A percentile compares a stretch with the other conserved stretches of the same genome.
These are phyloP conservation scores for Aspergillus versicolor DNA, from an alignment of 2,329 filamentous ascomycete species.

Conservation along the genomic window DNA sequence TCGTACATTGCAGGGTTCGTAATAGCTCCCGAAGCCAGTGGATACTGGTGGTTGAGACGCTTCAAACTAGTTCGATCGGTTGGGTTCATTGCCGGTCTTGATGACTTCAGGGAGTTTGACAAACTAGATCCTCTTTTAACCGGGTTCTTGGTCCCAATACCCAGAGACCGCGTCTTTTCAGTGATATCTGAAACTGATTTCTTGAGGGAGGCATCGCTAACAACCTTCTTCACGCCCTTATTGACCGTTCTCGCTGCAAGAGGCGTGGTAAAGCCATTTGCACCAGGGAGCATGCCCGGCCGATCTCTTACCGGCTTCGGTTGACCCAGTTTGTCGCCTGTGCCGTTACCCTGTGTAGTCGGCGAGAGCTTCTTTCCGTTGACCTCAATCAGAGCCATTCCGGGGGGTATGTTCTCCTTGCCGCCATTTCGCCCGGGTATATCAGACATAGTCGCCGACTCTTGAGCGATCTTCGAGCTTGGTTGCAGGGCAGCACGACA, in stretches of 20 bases:
- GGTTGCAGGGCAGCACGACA: constrained; percentile 50
- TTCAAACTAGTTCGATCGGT: constrained; percentile 29
- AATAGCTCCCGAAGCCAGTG: constrained; percentile 55
- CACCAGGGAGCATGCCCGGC: not conserved
- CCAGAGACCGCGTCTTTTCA: not conserved
- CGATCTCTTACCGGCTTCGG: constrained; percentile 18
- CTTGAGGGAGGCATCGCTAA: constrained; percentile 16
- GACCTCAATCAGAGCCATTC: constrained; percentile 21
- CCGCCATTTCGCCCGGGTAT: constrained; percentile 55
- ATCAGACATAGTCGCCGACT: constrained; percentile 43
- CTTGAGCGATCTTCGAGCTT: constrained; percentile 41
- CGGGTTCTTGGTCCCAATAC: not conserved
- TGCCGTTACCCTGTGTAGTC: constrained; percentile 17
- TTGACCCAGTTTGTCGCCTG: constrained; percentile 17
- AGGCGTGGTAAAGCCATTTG: constrained; percentile 2
- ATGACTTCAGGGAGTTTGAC: constrained; percentile 13
- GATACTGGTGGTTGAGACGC: constrained; percentile 43
- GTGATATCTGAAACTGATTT: not conserved
- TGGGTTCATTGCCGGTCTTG: constrained; percentile 29
- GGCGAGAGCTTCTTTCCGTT: constrained; percentile 19
- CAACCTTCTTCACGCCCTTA: constrained; percentile 7
- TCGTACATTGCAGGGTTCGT: constrained; percentile 60
- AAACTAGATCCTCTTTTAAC: constrained; percentile 11
- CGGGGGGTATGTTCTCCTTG: constrained; percentile 64
- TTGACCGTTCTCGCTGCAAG: constrained; percentile 11